phyloP scores from a whole-genome alignment of 495 filamentous ascomycete genomes.

The Cairneyella variabilis region DNA sequence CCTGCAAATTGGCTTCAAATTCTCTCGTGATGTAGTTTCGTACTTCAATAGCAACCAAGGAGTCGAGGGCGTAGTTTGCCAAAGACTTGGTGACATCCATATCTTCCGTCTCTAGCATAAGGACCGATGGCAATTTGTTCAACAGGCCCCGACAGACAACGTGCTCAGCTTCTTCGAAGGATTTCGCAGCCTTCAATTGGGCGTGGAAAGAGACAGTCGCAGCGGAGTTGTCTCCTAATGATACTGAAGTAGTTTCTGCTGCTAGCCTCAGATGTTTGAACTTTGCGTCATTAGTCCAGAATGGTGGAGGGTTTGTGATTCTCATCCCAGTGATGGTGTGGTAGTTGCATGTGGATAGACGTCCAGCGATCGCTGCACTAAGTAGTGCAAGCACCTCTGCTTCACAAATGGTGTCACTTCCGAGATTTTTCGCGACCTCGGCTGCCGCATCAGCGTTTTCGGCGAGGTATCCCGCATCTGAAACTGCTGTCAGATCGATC shows the following conservation, averaged over 20 bases:
- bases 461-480: constrained; percentile 32
- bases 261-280: constrained; percentile 45
- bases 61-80: constrained; percentile 50
- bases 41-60: constrained; percentile 54
- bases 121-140: constrained; percentile 43
- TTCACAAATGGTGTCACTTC: constrained; percentile 48
- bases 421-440: constrained; percentile 43
- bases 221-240: constrained; percentile 23
- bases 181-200: constrained; percentile 37
- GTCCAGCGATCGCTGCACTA: constrained; percentile 41
- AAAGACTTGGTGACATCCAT: constrained; percentile 44
- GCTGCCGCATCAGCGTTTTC: constrained; percentile 36
- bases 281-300: constrained; percentile 49
- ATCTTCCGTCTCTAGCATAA: constrained; percentile 50
- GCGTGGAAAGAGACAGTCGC: constrained; percentile 37
- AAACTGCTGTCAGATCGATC: constrained; percentile 48
- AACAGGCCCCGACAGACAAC: constrained; percentile 42
- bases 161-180: constrained; percentile 39
- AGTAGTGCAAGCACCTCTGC: constrained; percentile 47
- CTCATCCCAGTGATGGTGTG: constrained; percentile 50
- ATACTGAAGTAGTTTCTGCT: constrained; percentile 39
- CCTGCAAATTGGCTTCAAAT: constrained; percentile 49
- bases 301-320: constrained; percentile 40
- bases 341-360: constrained; percentile 35
- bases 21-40: constrained; percentile 50